A percentile compares a stretch with the other conserved stretches of the same genome.
Conservation (phyloP, 345 rosid species). For the Nasturtium officinale region DNA sequence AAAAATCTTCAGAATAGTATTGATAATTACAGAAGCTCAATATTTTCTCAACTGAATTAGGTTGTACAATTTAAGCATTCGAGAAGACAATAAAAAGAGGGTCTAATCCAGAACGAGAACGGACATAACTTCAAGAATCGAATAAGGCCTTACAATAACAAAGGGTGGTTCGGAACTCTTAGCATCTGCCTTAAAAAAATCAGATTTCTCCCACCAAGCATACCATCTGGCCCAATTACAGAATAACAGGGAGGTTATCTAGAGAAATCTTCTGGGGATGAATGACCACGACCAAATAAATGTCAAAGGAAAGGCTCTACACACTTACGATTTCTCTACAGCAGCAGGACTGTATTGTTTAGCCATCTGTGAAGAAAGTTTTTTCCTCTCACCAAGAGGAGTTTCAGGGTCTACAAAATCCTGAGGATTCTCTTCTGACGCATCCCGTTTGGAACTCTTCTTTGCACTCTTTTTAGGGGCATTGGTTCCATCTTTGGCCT, state of each 20-base stretch:
- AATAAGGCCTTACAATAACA: slow-evolving; percentile 61
- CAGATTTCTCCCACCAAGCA: slow-evolving; percentile 87
- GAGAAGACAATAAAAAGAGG: slow-evolving; percentile 21
- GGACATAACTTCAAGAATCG: not conserved
- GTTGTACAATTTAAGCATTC: not conserved
- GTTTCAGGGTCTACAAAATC: slow-evolving; percentile 85
- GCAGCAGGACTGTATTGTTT: slow-evolving; percentile 78
- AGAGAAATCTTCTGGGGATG: not conserved
- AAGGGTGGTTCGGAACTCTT: slow-evolving; percentile 78
- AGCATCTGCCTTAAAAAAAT: slow-evolving; percentile 68
- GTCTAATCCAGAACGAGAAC: not conserved
- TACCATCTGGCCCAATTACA: slow-evolving; percentile 70
- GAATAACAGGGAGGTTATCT: slow-evolving; percentile 11
- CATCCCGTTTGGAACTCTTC: slow-evolving; percentile 64
- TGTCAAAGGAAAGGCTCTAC: slow-evolving; percentile 11
- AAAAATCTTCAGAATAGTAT: not conserved
- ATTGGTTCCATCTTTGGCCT: slow-evolving; percentile 52
- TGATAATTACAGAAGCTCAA: slow-evolving; percentile 1
- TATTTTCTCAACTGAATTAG: slow-evolving; percentile 6
- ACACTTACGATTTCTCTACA: slow-evolving; percentile 84
- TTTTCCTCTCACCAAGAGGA: slow-evolving; percentile 72
- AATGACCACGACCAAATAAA: not conserved
- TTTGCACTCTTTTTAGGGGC: slow-evolving; percentile 62
- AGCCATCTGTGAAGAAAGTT: slow-evolving; percentile 79
- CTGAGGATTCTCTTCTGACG: slow-evolving; percentile 62